Conservation (phyloP, 768 basidiomycete genomes). For the Leccinum subgranulosum region DNA sequence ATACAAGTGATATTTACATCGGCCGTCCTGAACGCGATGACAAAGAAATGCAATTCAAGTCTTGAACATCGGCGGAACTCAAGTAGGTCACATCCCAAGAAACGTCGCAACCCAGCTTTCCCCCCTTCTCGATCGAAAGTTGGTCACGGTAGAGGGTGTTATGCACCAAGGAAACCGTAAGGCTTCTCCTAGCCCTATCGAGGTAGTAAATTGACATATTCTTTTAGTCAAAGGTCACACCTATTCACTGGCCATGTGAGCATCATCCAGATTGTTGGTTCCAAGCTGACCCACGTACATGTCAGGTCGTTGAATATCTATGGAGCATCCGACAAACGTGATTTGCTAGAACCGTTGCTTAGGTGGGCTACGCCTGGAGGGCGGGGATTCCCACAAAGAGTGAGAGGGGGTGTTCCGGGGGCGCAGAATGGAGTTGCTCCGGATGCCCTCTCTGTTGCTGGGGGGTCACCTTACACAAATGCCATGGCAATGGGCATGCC, state of each 20-base stretch:
- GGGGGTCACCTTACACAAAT: conserved; percentile 13
- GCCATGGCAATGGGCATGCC: conserved; percentile 20
- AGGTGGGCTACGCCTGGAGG: conserved; percentile 74
- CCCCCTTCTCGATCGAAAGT: conserved; percentile 61
- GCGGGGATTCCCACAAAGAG: conserved; percentile 45
- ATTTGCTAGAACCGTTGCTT: conserved; percentile 60
- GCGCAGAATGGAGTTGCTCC: conserved; percentile 16
- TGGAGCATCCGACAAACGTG: conserved; percentile 50
- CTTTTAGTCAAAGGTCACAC: conserved; percentile 39
- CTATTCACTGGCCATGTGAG: conserved; percentile 65
- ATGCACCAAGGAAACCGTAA: conserved; percentile 65
- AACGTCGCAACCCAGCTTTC: conserved; percentile 57
- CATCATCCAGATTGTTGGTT: not conserved
- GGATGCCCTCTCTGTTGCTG: conserved; percentile 11
- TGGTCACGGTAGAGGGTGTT: conserved; percentile 70
- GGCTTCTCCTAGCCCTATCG: conserved; percentile 1
- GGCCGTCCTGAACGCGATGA: not conserved
- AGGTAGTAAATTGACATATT: not conserved
- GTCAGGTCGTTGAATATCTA: conserved; percentile 68
- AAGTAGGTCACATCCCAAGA: conserved; percentile 81
- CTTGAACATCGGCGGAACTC: conserved; percentile 64
- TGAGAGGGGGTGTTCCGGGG: conserved; percentile 10
- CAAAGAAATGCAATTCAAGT: conserved; percentile 78
- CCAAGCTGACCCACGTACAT: not conserved
- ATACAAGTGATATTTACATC: not conserved